phyloP scores from a whole-genome alignment of 1,284 basidiomycete species.

The Coniferiporia weirii region DNA sequence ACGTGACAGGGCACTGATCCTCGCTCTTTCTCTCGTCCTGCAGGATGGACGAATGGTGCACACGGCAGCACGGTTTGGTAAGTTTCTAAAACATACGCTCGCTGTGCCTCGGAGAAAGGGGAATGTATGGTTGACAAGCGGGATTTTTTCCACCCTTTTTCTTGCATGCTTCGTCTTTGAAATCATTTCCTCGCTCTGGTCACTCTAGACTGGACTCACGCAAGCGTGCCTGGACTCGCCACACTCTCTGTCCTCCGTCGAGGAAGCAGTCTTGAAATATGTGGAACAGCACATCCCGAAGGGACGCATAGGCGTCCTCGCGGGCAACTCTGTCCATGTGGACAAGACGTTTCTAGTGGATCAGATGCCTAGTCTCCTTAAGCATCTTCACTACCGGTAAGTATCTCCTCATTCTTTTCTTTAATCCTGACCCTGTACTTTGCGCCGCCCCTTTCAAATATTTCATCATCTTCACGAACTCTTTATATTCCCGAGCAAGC shows the following conservation, averaged over 20 bases:
- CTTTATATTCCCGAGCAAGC: no score
- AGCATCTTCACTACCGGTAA: constrained; percentile 78
- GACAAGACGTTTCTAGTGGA: constrained; percentile 68
- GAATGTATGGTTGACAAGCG: not conserved
- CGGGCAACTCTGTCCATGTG: constrained; percentile 78
- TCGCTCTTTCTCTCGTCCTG: not conserved
- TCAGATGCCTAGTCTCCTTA: constrained; percentile 70
- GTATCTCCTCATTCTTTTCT: constrained; percentile 14
- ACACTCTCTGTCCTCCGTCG: constrained; percentile 49
- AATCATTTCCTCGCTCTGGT: not conserved
- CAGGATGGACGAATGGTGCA: constrained; percentile 79
- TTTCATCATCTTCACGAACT: no score
- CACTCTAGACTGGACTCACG: constrained; percentile 63
- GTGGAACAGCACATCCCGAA: constrained; percentile 72
- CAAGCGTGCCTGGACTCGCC: constrained; percentile 61
- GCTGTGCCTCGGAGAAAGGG: not conserved
- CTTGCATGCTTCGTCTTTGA: not conserved
- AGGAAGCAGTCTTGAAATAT: constrained; percentile 55
- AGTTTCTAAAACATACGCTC: constrained; percentile 22
- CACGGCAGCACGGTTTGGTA: constrained; percentile 63
- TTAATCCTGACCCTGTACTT: not conserved
- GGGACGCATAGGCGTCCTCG: constrained; percentile 57
- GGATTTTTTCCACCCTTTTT: not conserved
- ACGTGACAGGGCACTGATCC: not conserved
- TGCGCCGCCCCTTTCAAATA: not conserved